Evolutionary conservation across 306 rosid genomes (phyloP).

Genomic region (Vicia faba): DNA sequence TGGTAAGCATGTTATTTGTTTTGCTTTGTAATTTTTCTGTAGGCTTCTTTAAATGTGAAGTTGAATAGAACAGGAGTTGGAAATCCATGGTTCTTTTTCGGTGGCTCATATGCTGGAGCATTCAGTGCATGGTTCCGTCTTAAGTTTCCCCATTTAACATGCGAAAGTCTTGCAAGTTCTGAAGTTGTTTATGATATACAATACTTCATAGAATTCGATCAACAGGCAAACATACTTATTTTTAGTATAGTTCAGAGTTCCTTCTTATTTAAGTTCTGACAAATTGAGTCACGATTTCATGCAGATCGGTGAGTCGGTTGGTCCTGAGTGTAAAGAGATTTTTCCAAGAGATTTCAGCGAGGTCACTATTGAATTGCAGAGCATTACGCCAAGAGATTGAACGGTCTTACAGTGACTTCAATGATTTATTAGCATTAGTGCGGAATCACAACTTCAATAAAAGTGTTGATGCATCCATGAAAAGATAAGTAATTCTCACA

Average conservation of each 20-base stretch:
- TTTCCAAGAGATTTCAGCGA: too few relatives aligned
- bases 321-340: conserved; percentile 84
- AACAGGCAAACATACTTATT: conserved; percentile 57
- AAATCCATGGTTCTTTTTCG: conserved; percentile 85
- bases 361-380: too few relatives aligned
- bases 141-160: conserved; percentile 93
- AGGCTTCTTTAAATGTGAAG: conserved; percentile 70
- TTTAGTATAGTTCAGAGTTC: conserved; percentile 1
- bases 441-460: too few relatives aligned
- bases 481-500: too few relatives aligned
- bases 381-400: too few relatives aligned
- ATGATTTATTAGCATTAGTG: too few relatives aligned
- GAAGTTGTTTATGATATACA: conserved; percentile 86
- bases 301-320: conserved; percentile 93
- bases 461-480: too few relatives aligned
- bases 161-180: conserved; percentile 98
- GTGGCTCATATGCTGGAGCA: conserved; percentile 90
- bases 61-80: conserved; percentile 54
- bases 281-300: conserved; percentile 1
- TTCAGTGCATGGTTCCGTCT: conserved; percentile 98
- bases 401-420: too few relatives aligned
- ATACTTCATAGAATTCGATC: conserved; percentile 77
- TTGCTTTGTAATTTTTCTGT: conserved; percentile 34
- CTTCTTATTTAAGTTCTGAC: conserved; percentile 10
- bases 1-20: too few relatives aligned